Evolutionary conservation across 495 filamentous ascomycete species (phyloP).

Genomic region (Terfezia boudieri): DNA sequence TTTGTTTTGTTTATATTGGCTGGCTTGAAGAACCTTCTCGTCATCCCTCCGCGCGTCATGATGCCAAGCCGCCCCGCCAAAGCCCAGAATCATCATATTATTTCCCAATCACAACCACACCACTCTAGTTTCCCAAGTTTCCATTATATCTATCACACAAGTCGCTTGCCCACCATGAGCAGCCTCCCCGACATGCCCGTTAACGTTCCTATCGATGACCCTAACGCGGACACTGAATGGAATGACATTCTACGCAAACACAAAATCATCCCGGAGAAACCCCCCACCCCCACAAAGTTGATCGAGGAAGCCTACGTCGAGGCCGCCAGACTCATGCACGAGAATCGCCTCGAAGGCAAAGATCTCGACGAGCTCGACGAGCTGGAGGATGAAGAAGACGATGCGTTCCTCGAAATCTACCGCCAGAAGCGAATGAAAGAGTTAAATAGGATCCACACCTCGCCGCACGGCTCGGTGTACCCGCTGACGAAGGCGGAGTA

Average conservation of each 20-base stretch:
- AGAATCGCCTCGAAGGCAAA: constrained; percentile 80
- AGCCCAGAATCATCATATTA: too few relatives aligned
- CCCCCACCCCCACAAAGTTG: constrained; percentile 74
- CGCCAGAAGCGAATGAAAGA: constrained; percentile 66
- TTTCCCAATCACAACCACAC: too few relatives aligned
- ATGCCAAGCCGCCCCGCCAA: too few relatives aligned
- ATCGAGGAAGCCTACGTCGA: constrained; percentile 88
- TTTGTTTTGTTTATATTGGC: too few relatives aligned
- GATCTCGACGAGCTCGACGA: constrained; percentile 82
- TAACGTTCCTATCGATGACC: constrained; percentile 69
- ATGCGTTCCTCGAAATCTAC: constrained; percentile 70
- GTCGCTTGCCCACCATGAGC: neutral
- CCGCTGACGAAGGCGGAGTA: constrained; percentile 89
- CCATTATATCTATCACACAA: too few relatives aligned
- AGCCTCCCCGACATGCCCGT: constrained; percentile 13
- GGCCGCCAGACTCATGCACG: constrained; percentile 56
- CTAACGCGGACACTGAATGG: constrained; percentile 98
- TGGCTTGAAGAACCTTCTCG: too few relatives aligned
- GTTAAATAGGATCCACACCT: constrained; percentile 48
- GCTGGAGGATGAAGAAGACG: constrained; percentile 81
- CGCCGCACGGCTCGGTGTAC: constrained; percentile 71
- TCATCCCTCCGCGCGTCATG: too few relatives aligned
- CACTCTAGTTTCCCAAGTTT: too few relatives aligned
- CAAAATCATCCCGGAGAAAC: constrained; percentile 86
- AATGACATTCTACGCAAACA: constrained; percentile 97